These are phyloP conservation scores for Trichoderma reesei DNA, from an alignment of 495 filamentous ascomycete species.

Conservation along the genomic window DNA sequence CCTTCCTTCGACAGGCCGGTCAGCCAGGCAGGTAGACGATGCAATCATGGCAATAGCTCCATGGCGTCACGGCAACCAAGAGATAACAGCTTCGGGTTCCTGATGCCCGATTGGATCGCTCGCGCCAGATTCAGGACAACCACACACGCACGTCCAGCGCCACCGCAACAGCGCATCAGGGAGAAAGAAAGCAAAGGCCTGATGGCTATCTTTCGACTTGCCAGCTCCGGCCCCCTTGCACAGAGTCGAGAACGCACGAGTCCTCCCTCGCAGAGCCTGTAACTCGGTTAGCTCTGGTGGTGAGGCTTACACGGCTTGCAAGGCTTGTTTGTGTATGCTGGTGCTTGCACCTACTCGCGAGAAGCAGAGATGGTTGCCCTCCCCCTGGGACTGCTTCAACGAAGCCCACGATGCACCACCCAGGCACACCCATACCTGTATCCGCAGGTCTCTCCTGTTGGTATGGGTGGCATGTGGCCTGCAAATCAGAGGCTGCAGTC, in stretches of 20 bases:
- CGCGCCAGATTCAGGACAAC: conserved; percentile 7
- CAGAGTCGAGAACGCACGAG: not conserved
- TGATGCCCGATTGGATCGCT: conserved; percentile 3
- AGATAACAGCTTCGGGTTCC: not conserved
- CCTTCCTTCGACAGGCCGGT: not conserved
- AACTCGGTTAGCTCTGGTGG: too few relatives aligned
- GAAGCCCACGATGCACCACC: not conserved
- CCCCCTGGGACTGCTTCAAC: not conserved
- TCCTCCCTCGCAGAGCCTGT: not conserved
- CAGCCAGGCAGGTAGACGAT: not conserved
- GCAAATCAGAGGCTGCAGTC: not conserved
- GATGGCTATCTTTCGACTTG: not conserved
- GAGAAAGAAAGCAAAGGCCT: not conserved
- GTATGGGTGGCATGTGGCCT: not conserved
- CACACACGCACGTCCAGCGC: not conserved
- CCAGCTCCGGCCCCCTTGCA: not conserved
- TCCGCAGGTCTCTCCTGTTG: not conserved
- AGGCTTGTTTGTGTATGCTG: too few relatives aligned
- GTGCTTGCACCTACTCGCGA: not conserved
- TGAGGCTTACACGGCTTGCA: too few relatives aligned
- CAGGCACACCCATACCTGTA: not conserved
- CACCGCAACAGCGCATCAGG: conserved; percentile 5
- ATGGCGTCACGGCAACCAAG: not conserved
- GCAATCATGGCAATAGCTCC: not conserved
- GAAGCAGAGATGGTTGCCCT: not conserved